phyloP scores from a whole-genome alignment of 2,329 filamentous ascomycete genomes.

The Colletotrichum sojae region DNA sequence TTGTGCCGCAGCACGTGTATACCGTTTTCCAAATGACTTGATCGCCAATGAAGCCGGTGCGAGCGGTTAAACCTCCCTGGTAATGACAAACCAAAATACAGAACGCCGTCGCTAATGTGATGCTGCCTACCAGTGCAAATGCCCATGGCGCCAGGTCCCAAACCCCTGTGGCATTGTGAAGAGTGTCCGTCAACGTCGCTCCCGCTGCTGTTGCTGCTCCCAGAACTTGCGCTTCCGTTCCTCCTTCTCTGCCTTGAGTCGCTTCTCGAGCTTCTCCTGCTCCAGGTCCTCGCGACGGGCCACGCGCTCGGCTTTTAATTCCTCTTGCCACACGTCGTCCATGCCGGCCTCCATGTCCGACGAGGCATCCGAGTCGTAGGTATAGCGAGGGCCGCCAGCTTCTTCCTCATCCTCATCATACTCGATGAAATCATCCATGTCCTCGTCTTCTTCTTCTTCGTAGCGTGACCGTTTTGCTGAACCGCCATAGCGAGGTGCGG shows the following conservation, averaged over 20 bases:
- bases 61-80: background rate
- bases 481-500: slow-evolving; percentile 43
- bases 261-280: slow-evolving; percentile 73
- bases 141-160: slow-evolving; percentile 17
- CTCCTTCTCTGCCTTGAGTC: slow-evolving; percentile 74
- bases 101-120: slow-evolving; percentile 59
- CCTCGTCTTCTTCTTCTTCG: slow-evolving; percentile 74
- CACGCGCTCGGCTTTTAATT: slow-evolving; percentile 71
- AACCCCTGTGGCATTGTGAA: slow-evolving; percentile 4
- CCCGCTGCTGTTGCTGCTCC: slow-evolving; percentile 45
- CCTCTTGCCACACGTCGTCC: slow-evolving; percentile 81
- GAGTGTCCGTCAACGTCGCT: slow-evolving; percentile 27
- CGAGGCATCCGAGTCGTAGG: slow-evolving; percentile 75
- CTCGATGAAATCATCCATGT: slow-evolving; percentile 73
- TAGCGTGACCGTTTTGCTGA: slow-evolving; percentile 56
- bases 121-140: slow-evolving; percentile 36
- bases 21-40: background rate
- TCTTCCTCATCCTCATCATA: slow-evolving; percentile 66
- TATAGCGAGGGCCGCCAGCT: slow-evolving; percentile 57
- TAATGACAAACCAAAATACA: slow-evolving; percentile 32
- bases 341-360: slow-evolving; percentile 86
- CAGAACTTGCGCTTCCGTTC: slow-evolving; percentile 61
- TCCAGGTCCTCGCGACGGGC: slow-evolving; percentile 78
- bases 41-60: slow-evolving; percentile 9
- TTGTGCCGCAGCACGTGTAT: slow-evolving; percentile 15